A percentile compares a stretch with the other conserved stretches of the same genome.
Conservation (phyloP, 1,139 yeast species). For the Pichia sp. region DNA sequence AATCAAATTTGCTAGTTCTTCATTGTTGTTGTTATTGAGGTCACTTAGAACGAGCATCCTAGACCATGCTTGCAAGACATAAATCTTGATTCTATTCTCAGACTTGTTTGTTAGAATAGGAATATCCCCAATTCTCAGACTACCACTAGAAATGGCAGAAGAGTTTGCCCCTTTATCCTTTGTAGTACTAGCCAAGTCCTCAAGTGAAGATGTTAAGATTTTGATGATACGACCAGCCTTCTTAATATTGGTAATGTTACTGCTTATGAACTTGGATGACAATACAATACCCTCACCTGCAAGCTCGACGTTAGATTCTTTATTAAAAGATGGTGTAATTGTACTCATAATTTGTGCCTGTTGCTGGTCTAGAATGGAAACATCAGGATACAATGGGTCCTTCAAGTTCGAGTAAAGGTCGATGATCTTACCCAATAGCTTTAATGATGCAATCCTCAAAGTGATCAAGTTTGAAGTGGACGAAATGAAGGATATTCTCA, state of each 20-base stretch:
- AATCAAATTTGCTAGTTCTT: constrained; percentile 37
- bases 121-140: constrained; percentile 33
- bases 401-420: constrained; percentile 41
- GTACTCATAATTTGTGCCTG: constrained; percentile 95
- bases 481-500: constrained; percentile 78
- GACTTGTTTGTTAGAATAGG: constrained; percentile 38
- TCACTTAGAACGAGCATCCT: constrained; percentile 43
- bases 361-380: constrained; percentile 76
- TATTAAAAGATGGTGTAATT: constrained; percentile 77
- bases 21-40: constrained; percentile 22
- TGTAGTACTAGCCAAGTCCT: constrained; percentile 46
- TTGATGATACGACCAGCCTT: constrained; percentile 56
- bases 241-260: constrained; percentile 40
- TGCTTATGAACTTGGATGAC: constrained; percentile 68
- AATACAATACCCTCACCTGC: constrained; percentile 76
- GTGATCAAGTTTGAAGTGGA: constrained; percentile 64
- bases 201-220: constrained; percentile 61
- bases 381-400: constrained; percentile 70
- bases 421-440: constrained; percentile 55
- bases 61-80: constrained; percentile 88
- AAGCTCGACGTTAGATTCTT: constrained; percentile 64
- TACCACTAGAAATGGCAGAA: constrained; percentile 1
- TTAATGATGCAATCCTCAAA: constrained; percentile 60
- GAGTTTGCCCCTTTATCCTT: constrained; percentile 18
- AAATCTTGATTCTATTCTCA: constrained; percentile 56